Evolutionary conservation across 345 rosid genomes (phyloP), one percentile per base, ranked within the genome.

Genomic region (Gynandropsis gynandra): DNA sequence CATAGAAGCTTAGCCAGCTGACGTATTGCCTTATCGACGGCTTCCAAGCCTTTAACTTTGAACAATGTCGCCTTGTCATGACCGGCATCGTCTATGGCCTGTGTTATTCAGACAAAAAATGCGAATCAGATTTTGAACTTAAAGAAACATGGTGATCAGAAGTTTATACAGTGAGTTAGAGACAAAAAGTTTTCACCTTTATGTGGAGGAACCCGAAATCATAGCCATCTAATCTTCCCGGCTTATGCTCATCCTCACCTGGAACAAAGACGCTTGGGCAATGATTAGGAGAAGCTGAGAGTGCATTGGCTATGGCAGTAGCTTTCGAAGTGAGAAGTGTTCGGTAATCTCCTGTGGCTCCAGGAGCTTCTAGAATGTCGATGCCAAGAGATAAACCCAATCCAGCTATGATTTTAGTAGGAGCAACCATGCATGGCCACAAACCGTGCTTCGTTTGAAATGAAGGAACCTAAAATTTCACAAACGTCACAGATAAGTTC

Each of bases 341-440:
- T 41, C 89, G 65, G 65, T 85, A 92, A 51, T 92, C 96, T 67
- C 96, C 96, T 1, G 98, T 87, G 24, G 95, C 95, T 59, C 89
- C 93, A 0, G 84, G 98, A 73, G 96, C 95, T 67, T 90, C 92
- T 14, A 90, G 72, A 48, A 92, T 84, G 72, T 92, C 96, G 54
- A 92, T 77, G 64, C 75, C 95, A 19, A 92, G 88, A 4, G 96
- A 92, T 52, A 92, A 61, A 56, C 98, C 96, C 47, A 87, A 76
- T 54, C 98, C 96, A 19, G 96, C 96, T 36, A 92, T 87, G 44
- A 92, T 92, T 68, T 92, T 92, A 27, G 98, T 92, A 31, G 98
- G 98, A 62, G 96, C 95, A 56, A 90, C 96, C 98, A 90, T 87
- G 76, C 98, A 92, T 3, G 98, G 87, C 83, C 80, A 69, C 62